phyloP scores from a whole-genome alignment of 2,329 filamentous ascomycete genomes.

The Cylindrodendrum hubeiense region DNA sequence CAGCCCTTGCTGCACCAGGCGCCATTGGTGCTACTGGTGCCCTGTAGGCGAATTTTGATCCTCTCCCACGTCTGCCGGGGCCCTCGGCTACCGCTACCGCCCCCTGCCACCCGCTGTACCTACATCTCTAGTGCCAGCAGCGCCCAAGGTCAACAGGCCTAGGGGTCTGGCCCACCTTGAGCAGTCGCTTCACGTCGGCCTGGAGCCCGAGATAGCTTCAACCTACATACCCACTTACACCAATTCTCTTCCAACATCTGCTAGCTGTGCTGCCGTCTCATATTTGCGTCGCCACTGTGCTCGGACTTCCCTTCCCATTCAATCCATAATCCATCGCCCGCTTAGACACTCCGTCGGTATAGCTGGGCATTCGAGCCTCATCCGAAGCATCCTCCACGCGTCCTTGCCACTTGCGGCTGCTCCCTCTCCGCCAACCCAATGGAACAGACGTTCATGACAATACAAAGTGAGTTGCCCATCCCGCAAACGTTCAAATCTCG shows the following conservation, averaged over 20 bases:
- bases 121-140: constrained; percentile 5
- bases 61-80: constrained; percentile 11
- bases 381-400: background rate
- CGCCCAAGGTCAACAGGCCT: background rate
- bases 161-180: background rate
- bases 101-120: constrained; percentile 9
- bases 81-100: constrained; percentile 8
- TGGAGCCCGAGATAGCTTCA: constrained; percentile 21
- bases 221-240: constrained; percentile 11
- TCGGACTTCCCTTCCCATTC: background rate
- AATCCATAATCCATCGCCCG: background rate
- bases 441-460: constrained; percentile 93
- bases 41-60: constrained; percentile 13
- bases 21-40: constrained; percentile 11
- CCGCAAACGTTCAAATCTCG: background rate
- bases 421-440: constrained; percentile 55
- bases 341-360: background rate
- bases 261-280: background rate
- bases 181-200: constrained; percentile 5
- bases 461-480: constrained; percentile 75
- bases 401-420: constrained; percentile 13
- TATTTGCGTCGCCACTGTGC: background rate
- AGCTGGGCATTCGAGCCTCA: background rate
- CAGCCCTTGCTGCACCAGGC: constrained; percentile 8
- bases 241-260: background rate